phyloP scores from a whole-genome alignment of 78 protist genomes.

The Isochrysis galbana region DNA sequence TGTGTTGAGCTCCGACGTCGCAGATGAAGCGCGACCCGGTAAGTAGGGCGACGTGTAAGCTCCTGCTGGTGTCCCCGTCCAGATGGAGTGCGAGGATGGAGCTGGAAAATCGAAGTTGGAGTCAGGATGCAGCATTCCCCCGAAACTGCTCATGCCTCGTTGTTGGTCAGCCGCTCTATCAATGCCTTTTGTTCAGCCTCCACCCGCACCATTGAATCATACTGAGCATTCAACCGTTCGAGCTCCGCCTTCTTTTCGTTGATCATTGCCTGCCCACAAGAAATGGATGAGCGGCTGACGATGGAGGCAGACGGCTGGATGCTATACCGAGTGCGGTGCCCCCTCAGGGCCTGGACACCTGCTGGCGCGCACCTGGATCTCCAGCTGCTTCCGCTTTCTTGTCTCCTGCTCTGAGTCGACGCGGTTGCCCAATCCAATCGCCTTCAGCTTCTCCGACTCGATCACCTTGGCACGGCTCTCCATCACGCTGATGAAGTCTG shows the following conservation, averaged over 20 bases:
- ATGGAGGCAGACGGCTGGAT: too few species aligned
- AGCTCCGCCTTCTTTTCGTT: neutral
- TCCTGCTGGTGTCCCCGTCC: too few species aligned
- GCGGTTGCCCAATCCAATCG: neutral
- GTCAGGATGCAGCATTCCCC: too few species aligned
- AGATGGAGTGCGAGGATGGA: too few species aligned
- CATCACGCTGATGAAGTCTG: neutral
- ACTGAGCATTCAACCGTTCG: neutral
- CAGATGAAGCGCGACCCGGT: too few species aligned
- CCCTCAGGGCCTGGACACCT: too few species aligned
- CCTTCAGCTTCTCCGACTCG: neutral
- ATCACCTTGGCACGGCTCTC: neutral
- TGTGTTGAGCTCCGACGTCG: too few species aligned
- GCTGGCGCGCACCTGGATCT: neutral
- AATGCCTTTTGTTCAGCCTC: slow-evolving; percentile 1
- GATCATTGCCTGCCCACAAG: slow-evolving; percentile 16
- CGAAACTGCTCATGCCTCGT: neutral
- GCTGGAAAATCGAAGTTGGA: too few species aligned
- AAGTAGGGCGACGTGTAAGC: too few species aligned
- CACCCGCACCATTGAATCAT: neutral
- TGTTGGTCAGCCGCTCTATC: neutral
- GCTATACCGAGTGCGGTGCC: too few species aligned
- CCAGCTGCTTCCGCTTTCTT: neutral
- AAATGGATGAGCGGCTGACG: too few species aligned
- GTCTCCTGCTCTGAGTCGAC: neutral